Conservation (phyloP, 352 stramenopile species). For the Globisporangium emineosum region DNA sequence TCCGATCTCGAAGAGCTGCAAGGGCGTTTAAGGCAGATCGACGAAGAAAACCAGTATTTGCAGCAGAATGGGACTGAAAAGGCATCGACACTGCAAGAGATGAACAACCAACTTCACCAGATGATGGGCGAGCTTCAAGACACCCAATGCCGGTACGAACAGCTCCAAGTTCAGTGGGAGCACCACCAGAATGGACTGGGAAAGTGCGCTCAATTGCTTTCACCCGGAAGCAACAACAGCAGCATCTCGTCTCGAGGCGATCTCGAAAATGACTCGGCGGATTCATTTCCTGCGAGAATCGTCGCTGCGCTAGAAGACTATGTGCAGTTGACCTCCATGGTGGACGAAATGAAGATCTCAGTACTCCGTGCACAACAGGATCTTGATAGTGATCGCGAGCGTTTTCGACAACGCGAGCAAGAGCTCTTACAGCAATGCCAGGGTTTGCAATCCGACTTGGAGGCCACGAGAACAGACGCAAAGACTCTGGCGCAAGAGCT, state of each 20-base stretch:
- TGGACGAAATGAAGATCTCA: conserved; percentile 50
- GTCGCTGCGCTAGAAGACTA: conserved; percentile 21
- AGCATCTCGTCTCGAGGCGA: background rate
- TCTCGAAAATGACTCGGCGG: conserved; percentile 2
- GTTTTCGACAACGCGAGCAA: conserved; percentile 35
- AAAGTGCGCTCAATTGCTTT: conserved; percentile 34
- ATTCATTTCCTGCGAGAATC: conserved; percentile 22
- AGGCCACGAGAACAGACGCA: conserved; percentile 38
- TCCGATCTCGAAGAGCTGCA: conserved; percentile 34
- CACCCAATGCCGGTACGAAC: conserved; percentile 25
- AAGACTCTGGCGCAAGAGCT: conserved; percentile 50
- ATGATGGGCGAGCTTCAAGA: conserved; percentile 35
- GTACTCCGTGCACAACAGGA: conserved; percentile 48
- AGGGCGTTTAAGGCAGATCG: conserved; percentile 26
- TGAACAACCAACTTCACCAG: conserved; percentile 53
- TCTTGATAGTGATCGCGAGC: conserved; percentile 37
- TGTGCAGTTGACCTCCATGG: conserved; percentile 16
- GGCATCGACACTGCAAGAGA: conserved; percentile 45
- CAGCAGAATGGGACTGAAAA: conserved; percentile 47
- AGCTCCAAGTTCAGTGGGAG: conserved; percentile 35
- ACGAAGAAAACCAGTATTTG: conserved; percentile 41
- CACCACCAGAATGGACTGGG: conserved; percentile 20
- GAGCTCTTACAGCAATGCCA: conserved; percentile 36
- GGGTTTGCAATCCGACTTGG: conserved; percentile 30
- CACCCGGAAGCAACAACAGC: too few relatives aligned